Conservation (phyloP, 1,284 basidiomycete genomes). For the Fomitopsis pinicola region DNA sequence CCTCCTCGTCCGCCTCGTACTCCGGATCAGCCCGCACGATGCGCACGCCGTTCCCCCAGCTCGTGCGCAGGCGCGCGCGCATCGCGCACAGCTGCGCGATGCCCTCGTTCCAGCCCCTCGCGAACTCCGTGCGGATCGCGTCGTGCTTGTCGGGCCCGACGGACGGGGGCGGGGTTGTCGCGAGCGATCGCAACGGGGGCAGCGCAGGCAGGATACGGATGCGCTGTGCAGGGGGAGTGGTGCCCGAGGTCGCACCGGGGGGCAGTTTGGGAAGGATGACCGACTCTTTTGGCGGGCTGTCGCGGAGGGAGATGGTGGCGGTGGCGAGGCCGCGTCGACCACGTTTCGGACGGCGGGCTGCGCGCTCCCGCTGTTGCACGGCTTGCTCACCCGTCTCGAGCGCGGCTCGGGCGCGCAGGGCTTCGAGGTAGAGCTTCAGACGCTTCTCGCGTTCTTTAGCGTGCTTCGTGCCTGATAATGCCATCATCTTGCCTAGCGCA, state of each 20-base stretch:
- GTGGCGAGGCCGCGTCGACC: constrained; percentile 52
- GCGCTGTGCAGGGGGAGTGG: constrained; percentile 19
- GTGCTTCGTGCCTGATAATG: constrained; percentile 46
- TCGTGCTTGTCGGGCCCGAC: constrained; percentile 31
- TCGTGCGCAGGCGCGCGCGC: constrained; percentile 39
- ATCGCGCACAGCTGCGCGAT: constrained; percentile 40
- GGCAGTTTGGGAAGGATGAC: constrained; percentile 3
- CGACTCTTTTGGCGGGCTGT: constrained; percentile 14
- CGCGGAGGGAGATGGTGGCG: constrained; percentile 52
- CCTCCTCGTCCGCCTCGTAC: constrained; percentile 20
- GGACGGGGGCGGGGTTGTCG: constrained; percentile 32
- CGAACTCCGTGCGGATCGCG: constrained; percentile 44
- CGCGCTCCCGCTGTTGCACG: neutral
- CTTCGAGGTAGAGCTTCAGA: constrained; percentile 48
- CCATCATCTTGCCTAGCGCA: constrained; percentile 50
- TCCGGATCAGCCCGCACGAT: constrained; percentile 29
- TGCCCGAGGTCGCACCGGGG: neutral
- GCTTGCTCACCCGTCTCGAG: constrained; percentile 5
- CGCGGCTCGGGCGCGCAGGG: constrained; percentile 7
- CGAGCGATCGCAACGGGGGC: constrained; percentile 36
- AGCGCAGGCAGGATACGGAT: constrained; percentile 41
- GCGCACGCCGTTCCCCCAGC: constrained; percentile 41
- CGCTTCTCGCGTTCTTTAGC: constrained; percentile 56
- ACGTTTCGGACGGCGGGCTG: constrained; percentile 21
- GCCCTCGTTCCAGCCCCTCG: constrained; percentile 57